phyloP scores from a whole-genome alignment of 140 eudicot species.

The Flaveria floridana region DNA sequence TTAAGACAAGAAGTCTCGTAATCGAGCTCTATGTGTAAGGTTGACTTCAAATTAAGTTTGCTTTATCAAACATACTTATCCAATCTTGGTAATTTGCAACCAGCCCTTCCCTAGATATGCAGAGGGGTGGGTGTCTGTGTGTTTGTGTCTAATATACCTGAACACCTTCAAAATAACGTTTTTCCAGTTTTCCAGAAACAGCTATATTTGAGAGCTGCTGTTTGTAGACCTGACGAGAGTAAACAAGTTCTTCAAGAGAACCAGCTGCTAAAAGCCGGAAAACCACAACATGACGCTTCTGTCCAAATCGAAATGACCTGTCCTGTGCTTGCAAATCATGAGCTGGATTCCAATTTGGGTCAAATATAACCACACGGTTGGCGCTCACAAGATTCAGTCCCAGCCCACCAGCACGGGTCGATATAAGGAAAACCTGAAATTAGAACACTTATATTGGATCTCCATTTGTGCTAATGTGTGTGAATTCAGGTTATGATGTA shows the following conservation, averaged over 20 bases:
- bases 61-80: not conserved
- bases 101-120: not conserved
- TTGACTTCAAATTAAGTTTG: slow-evolving; percentile 4
- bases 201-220: slow-evolving; percentile 93
- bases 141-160: slow-evolving; percentile 51
- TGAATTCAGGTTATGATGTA: not conserved
- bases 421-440: slow-evolving; percentile 80
- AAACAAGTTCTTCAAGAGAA: slow-evolving; percentile 93
- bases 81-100: not conserved
- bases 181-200: slow-evolving; percentile 86
- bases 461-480: not conserved
- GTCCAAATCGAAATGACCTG: slow-evolving; percentile 94
- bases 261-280: slow-evolving; percentile 95
- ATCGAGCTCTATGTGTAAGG: not conserved
- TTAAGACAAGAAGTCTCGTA: not conserved
- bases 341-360: slow-evolving; percentile 97
- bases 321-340: slow-evolving; percentile 97
- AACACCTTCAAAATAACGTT: slow-evolving; percentile 91
- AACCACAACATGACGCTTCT: slow-evolving; percentile 85
- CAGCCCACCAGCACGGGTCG: slow-evolving; percentile 96
- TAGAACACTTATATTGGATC: not conserved
- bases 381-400: slow-evolving; percentile 95
- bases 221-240: slow-evolving; percentile 81
- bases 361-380: slow-evolving; percentile 88
- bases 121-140: not conserved